Evolutionary conservation across 2,329 filamentous ascomycete species (phyloP).

Genomic region (Xylariaceae sp.): DNA sequence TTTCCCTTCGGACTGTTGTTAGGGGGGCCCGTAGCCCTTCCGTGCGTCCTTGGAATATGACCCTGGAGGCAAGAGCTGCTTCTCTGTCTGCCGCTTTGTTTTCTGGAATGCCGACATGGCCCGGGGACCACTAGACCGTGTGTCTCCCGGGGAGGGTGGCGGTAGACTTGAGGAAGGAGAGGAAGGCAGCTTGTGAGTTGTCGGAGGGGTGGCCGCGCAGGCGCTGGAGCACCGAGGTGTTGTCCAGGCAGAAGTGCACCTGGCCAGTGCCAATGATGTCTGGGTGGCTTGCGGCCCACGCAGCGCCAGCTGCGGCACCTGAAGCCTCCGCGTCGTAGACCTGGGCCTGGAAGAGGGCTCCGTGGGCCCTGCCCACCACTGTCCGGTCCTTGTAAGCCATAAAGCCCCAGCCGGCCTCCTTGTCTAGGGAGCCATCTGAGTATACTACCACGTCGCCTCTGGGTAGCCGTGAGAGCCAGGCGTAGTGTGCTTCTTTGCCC

Average conservation of each 20-base stretch:
- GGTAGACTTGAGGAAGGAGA: neutral
- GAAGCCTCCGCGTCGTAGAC: neutral
- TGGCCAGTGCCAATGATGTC: neutral
- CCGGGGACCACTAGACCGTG: neutral
- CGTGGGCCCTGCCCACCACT: neutral
- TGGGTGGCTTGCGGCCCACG: neutral
- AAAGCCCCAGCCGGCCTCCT: neutral
- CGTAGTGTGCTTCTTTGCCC: neutral
- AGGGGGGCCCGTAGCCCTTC: neutral
- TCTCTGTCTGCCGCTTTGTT: neutral
- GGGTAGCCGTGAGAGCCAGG: neutral
- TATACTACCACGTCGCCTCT: neutral
- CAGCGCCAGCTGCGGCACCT: no score
- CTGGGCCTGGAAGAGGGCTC: neutral
- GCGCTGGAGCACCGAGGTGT: neutral
- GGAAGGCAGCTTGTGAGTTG: neutral
- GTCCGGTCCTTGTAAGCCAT: neutral
- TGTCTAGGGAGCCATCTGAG: neutral
- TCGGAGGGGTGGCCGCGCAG: neutral
- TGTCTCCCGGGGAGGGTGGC: neutral
- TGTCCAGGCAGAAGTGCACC: neutral
- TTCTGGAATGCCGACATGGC: neutral
- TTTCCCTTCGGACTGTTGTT: neutral
- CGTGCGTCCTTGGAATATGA: neutral
- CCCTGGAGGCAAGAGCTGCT: neutral